These are phyloP conservation scores for Ampelocalamus luodianensis DNA, from an alignment of 176 grass and related monocot genomes.

Conservation along the genomic window DNA sequence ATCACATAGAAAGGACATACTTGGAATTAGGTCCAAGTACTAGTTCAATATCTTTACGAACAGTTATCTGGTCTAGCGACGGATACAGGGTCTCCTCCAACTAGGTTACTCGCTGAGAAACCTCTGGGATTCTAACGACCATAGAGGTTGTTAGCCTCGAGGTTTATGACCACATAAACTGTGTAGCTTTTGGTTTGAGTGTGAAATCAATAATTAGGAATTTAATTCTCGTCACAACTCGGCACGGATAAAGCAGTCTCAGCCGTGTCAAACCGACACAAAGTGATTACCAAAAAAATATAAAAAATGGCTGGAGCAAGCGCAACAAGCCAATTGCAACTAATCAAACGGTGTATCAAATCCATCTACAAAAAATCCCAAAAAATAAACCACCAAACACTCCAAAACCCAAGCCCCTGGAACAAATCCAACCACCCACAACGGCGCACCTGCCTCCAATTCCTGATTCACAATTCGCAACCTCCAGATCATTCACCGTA, in stretches of 20 bases:
- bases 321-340: neutral
- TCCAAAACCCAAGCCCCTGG: neutral
- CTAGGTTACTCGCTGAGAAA: too few relatives aligned
- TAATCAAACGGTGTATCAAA: slow-evolving; percentile 28
- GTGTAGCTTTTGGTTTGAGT: too few relatives aligned
- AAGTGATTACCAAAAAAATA: slow-evolving; percentile 1
- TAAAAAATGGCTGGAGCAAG: neutral
- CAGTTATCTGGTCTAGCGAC: too few relatives aligned
- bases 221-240: too few relatives aligned
- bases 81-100: too few relatives aligned
- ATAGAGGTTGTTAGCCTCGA: too few relatives aligned
- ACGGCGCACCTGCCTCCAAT: slow-evolving; percentile 27
- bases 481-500: slow-evolving; percentile 49
- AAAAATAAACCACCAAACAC: neutral
- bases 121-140: too few relatives aligned
- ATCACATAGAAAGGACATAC: too few relatives aligned
- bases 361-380: neutral
- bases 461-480: slow-evolving; percentile 24
- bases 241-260: slow-evolving; percentile 3
- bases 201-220: too few relatives aligned
- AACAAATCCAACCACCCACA: slow-evolving; percentile 37
- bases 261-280: neutral
- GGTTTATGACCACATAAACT: too few relatives aligned
- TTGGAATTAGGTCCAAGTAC: too few relatives aligned
- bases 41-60: too few relatives aligned